Evolutionary conservation across 2,329 filamentous ascomycete genomes (phyloP), one percentile per base, ranked within the genome.

Genomic region (Monosporascus ibericus): DNA sequence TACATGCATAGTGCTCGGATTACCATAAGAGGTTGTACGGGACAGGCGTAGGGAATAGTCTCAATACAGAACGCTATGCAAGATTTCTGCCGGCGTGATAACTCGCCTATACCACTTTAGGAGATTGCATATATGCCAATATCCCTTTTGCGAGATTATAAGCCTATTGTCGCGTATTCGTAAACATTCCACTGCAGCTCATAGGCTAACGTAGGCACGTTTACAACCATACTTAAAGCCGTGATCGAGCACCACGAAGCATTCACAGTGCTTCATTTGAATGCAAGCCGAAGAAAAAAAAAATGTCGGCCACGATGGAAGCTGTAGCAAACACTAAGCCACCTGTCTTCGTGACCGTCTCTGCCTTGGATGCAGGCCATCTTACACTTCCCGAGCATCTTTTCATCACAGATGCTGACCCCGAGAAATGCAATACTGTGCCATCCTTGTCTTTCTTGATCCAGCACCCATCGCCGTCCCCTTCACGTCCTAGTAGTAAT

Each of bases 391-490:
- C 75, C 0, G 73, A 78, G 48, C 60, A 60, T 9, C 63, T 74
- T 34, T 79, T 79, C 60, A 68, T 79, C 18, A 69, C 72, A 15
- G 68, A 72, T 11, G 72, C 74, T 1, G 69, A 72, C 47, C 68
- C 71, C 3, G 63, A 69, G 6, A 72, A 72, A 22, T 67, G 70
- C 52, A 67, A 67, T 5, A 79, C 75, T 3, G 78, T 81, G 0
- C 79, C 79, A 1, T 80, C 76, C 0, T 66, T 82, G 2, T 72
- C 73, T 1, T 82, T 81, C 58, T 67, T 82, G 2, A 71, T 81
- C 36, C 71, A 68, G 25, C 78, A 81, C 55, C 68, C 70, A 2
- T 66, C 71, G 5, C 25, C 52, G 2, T 50, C 55, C 49, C 51
- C 42, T 25, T 46, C 49, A 6, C 49, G 56, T 44, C 44, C 49